phyloP scores from a whole-genome alignment of 2,329 filamentous ascomycete species.

The Aspergillus persii region DNA sequence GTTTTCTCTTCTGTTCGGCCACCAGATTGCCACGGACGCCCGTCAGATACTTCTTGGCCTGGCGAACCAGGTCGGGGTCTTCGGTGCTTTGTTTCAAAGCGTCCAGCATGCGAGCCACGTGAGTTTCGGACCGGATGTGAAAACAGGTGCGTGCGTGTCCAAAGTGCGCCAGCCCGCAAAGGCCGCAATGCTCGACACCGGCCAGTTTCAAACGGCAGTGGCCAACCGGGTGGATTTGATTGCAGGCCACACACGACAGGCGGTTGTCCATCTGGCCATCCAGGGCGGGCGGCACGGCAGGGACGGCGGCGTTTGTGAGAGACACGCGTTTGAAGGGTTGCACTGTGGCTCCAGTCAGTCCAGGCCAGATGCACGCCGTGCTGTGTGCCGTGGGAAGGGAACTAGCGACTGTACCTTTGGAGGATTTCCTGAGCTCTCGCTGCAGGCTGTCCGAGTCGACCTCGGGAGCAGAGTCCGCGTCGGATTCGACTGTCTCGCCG shows the following conservation, averaged over 20 bases:
- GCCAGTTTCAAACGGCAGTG: slow-evolving; percentile 60
- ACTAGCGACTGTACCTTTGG: slow-evolving; percentile 18
- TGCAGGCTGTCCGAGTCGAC: slow-evolving; percentile 24
- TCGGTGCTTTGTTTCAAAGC: slow-evolving; percentile 60
- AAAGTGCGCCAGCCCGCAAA: slow-evolving; percentile 64
- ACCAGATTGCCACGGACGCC: slow-evolving; percentile 55
- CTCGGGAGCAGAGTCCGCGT: slow-evolving; percentile 21
- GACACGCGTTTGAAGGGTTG: slow-evolving; percentile 41
- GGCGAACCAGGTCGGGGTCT: slow-evolving; percentile 50
- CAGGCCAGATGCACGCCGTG: neutral
- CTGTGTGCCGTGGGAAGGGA: no score
- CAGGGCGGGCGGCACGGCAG: slow-evolving; percentile 7
- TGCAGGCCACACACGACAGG: slow-evolving; percentile 54
- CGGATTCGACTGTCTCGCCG: slow-evolving; percentile 29
- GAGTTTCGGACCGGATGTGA: slow-evolving; percentile 60
- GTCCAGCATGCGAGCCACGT: slow-evolving; percentile 64
- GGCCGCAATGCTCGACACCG: slow-evolving; percentile 60
- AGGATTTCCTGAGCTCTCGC: slow-evolving; percentile 14
- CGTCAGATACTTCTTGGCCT: slow-evolving; percentile 56
- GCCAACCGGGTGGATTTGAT: slow-evolving; percentile 53
- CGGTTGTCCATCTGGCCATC: slow-evolving; percentile 19
- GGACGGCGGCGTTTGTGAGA: slow-evolving; percentile 8
- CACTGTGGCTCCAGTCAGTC: slow-evolving; percentile 23
- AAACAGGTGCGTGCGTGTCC: slow-evolving; percentile 58
- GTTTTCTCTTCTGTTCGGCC: slow-evolving; percentile 50